Percentiles rank a stretch among this genome's conserved stretches.
phyloP scores from a whole-genome alignment of 2,329 filamentous ascomycete species.

The Phaeoacremonium minimum region DNA sequence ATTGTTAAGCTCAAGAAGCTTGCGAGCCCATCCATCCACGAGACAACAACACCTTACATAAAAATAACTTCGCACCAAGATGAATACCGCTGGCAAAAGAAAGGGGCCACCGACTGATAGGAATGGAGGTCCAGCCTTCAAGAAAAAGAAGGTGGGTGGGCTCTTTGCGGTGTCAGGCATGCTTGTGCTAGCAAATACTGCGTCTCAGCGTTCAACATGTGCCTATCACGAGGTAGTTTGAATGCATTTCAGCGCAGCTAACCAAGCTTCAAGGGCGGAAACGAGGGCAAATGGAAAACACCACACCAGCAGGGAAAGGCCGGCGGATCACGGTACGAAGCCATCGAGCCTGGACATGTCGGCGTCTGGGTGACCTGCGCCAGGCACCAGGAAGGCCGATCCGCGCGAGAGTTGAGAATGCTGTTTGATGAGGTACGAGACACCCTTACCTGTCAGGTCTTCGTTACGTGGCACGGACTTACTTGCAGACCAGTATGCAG shows the following conservation, averaged over 20 bases:
- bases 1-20: too few relatives aligned
- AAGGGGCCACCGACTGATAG: constrained; percentile 5
- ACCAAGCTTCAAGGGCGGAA: constrained; percentile 37
- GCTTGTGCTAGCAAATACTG: neutral
- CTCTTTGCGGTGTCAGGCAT: too few relatives aligned
- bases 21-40: too few relatives aligned
- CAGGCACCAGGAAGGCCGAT: constrained; percentile 65
- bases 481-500: constrained; percentile 52
- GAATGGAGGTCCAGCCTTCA: constrained; percentile 1
- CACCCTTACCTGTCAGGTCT: too few relatives aligned
- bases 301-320: constrained; percentile 51
- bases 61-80: too few relatives aligned
- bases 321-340: constrained; percentile 33
- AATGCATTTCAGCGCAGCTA: neutral
- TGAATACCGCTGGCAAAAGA: constrained; percentile 5
- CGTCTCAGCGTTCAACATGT: neutral
- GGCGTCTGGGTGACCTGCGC: constrained; percentile 79
- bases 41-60: too few relatives aligned
- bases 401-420: constrained; percentile 60
- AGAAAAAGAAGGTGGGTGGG: constrained; percentile 8
- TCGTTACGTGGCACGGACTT: too few relatives aligned
- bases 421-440: constrained; percentile 61
- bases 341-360: constrained; percentile 62
- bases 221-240: neutral
- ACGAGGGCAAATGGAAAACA: constrained; percentile 57